Conservation (phyloP, 2,329 filamentous ascomycete species). For the Mycocentrospora acerina region DNA sequence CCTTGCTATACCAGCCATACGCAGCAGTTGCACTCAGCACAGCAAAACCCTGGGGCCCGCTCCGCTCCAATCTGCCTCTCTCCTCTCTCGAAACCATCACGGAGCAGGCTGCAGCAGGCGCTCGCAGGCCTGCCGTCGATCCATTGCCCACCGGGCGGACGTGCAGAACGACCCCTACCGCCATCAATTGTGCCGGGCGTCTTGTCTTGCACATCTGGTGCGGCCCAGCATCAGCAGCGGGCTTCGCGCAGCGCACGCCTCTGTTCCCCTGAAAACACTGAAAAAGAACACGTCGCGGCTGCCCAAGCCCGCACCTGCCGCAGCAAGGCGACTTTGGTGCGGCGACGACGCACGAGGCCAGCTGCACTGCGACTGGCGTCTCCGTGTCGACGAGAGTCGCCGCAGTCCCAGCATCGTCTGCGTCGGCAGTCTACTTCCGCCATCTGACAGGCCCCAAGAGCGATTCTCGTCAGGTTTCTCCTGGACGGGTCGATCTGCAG, state of each 20-base stretch:
- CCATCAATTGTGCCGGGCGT: constrained; percentile 8
- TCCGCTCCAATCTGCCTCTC: constrained; percentile 7
- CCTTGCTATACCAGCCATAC: too few species aligned
- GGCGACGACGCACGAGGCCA: neutral
- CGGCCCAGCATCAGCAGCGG: constrained; percentile 15
- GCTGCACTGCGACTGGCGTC: too few species aligned
- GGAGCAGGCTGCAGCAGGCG: constrained; percentile 22
- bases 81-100: constrained; percentile 12
- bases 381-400: constrained; percentile 20
- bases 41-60: constrained; percentile 3
- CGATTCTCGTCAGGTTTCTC: constrained; percentile 23
- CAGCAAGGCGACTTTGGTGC: too few species aligned
- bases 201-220: constrained; percentile 8
- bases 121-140: constrained; percentile 28
- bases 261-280: neutral
- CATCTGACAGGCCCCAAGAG: constrained; percentile 1
- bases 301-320: too few species aligned
- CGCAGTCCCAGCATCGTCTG: constrained; percentile 9
- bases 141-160: constrained; percentile 27
- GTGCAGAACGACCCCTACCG: constrained; percentile 19
- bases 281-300: too few species aligned
- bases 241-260: constrained; percentile 3
- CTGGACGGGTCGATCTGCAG: constrained; percentile 43
- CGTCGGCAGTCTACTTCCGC: constrained; percentile 27
- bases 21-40: too few species aligned